Evolutionary conservation across 139 green algal genomes (phyloP).

Genomic region (Chlamydomonas schloesseri): DNA sequence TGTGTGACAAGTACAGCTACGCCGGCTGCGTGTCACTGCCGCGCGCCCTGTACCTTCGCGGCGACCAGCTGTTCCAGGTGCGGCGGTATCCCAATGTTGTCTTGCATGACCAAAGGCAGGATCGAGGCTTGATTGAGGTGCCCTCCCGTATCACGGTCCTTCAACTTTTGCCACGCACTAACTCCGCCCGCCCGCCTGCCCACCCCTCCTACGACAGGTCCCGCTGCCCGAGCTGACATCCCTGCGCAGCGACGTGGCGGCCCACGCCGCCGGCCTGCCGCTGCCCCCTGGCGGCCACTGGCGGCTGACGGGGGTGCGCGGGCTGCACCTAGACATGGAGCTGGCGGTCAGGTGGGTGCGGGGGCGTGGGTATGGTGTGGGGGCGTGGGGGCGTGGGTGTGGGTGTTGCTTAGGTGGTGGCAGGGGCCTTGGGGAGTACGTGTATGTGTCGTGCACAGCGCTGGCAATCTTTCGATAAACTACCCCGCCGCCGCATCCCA

Average conservation of each 20-base stretch:
- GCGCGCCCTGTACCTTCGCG: slow-evolving; percentile 60
- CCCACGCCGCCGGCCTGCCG: slow-evolving; percentile 4
- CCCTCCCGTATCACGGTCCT: neutral
- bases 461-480: too few species aligned
- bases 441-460: too few species aligned
- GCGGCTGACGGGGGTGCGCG: slow-evolving; percentile 49
- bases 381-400: too few species aligned
- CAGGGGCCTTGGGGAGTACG: too few species aligned
- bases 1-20: slow-evolving; percentile 64
- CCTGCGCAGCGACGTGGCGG: slow-evolving; percentile 39
- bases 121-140: neutral
- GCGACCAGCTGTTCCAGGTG: slow-evolving; percentile 60
- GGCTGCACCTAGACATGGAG: slow-evolving; percentile 65
- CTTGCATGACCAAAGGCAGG: neutral
- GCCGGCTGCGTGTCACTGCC: slow-evolving; percentile 45
- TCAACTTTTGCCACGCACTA: too few species aligned
- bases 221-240: slow-evolving; percentile 52
- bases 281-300: slow-evolving; percentile 14
- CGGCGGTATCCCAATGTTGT: too few species aligned
- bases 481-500: too few species aligned
- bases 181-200: too few species aligned
- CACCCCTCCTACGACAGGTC: too few species aligned
- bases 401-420: too few species aligned
- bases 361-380: too few species aligned
- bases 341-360: slow-evolving; percentile 44